Evolutionary conservation across 176 grass and related monocot species (phyloP), one percentile per base, ranked within the genome.

Genomic region (Raddia guianensis): DNA sequence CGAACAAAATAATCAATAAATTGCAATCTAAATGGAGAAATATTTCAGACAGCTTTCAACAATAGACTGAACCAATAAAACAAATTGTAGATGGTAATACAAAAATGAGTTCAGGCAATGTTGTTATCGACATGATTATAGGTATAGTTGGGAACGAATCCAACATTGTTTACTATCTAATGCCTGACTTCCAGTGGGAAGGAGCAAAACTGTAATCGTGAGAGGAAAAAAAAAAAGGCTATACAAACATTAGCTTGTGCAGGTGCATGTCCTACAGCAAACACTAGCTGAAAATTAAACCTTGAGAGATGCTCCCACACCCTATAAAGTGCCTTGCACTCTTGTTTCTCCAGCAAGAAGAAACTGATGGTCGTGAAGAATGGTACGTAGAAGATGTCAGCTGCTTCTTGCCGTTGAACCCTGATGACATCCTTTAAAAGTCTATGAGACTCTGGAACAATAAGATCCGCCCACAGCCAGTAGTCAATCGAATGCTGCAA

Each of bases 311-410:
- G 82, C 87, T 79, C 84, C 86, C 96, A 95, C 74, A 99, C 96
- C 96, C 96, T 94, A 84, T 99, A 99, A 88, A 99, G 90, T 84
- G 92, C 86, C 76, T 95, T 99, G 96, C 96, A 99, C 86, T 99
- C 81, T 83, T 95, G 96, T 91, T 91, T 95, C 72, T 95, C 92
- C 67, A 99, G 86, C 72, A 99, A 85, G 84, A 99, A 99, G 56
- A 86, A 99, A 86, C 92, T 93, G 73, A 95, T 99, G 47, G 96
- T 99, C 44, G 92, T 95, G 82, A 99, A 99, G 67, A 99, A 93
- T 77, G 96, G 96, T 63, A 95, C 77, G 45, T 93, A 99, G 89
- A 95, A 99, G 59, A 99, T 78, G 47, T 99, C 88, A 9, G 96
- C 96, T 86, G 95, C 96, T 86, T 95, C 92, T 86, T 95, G 92